phyloP scores from a whole-genome alignment of 768 basidiomycete species.

The Coprinopsis sp. region DNA sequence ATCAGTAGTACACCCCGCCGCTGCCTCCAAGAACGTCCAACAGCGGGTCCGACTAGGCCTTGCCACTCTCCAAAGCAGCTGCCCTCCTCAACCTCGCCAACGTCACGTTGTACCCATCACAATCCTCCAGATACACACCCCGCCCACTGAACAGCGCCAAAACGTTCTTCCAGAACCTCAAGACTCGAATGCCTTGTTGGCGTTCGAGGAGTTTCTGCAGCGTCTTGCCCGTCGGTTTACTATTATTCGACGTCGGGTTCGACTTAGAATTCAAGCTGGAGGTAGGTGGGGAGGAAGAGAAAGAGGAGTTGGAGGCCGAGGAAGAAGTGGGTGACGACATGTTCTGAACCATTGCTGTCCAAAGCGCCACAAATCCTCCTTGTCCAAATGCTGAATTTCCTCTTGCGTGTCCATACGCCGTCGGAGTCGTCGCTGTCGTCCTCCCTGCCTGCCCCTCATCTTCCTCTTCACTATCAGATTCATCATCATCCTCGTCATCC shows the following conservation, averaged over 20 bases:
- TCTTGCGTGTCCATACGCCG: too few species aligned
- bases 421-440: too few species aligned
- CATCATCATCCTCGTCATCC: constrained; percentile 4
- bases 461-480: background rate
- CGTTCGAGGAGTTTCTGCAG: constrained; percentile 5
- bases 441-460: too few species aligned
- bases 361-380: too few species aligned
- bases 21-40: too few species aligned
- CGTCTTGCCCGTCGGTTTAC: constrained; percentile 5
- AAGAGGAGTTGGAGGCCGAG: constrained; percentile 8
- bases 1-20: too few species aligned
- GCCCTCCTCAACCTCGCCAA: constrained; percentile 24
- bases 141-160: constrained; percentile 45
- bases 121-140: constrained; percentile 65
- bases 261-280: constrained; percentile 25
- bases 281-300: constrained; percentile 20
- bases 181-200: constrained; percentile 17
- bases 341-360: too few species aligned
- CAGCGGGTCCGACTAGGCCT: too few species aligned
- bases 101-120: constrained; percentile 56
- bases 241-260: too few species aligned
- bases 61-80: too few species aligned
- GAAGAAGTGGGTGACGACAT: background rate
- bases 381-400: too few species aligned
- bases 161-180: constrained; percentile 46